Conservation (phyloP, 345 rosid species). For the Eucalyptus tenuipes region DNA sequence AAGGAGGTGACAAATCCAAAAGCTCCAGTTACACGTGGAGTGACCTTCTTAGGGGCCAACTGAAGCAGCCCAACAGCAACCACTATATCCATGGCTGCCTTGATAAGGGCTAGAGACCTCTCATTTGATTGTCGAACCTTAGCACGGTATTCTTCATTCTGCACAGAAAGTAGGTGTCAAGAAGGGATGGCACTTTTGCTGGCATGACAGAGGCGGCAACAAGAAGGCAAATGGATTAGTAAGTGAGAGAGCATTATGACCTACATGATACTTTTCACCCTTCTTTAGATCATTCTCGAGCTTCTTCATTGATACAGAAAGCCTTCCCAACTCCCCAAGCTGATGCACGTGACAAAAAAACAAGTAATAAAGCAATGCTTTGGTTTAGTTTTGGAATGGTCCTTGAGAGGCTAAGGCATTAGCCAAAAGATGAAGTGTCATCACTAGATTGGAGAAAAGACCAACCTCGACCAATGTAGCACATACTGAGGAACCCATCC, state of each 20-base stretch:
- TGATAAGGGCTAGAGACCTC: slow-evolving; percentile 70
- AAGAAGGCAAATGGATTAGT: neutral
- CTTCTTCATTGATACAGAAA: slow-evolving; percentile 70
- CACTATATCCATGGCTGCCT: slow-evolving; percentile 74
- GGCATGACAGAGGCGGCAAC: neutral
- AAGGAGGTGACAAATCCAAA: slow-evolving; percentile 72
- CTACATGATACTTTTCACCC: slow-evolving; percentile 54
- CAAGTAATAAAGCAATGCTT: neutral
- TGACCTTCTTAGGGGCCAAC: slow-evolving; percentile 72
- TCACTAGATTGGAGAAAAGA: neutral
- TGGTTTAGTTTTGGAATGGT: neutral
- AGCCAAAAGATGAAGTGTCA: neutral
- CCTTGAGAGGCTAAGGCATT: neutral
- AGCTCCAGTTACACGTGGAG: slow-evolving; percentile 89
- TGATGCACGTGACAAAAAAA: slow-evolving; percentile 2
- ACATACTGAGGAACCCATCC: slow-evolving; percentile 90
- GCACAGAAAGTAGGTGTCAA: neutral
- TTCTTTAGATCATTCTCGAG: slow-evolving; percentile 65
- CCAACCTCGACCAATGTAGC: slow-evolving; percentile 74
- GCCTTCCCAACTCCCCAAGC: slow-evolving; percentile 86
- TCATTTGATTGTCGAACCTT: slow-evolving; percentile 76
- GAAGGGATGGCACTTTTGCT: neutral
- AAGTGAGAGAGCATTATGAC: neutral
- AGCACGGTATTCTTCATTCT: slow-evolving; percentile 67
- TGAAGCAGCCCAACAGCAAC: slow-evolving; percentile 91